A percentile compares a stretch with the other conserved stretches of the same genome.
Evolutionary conservation across 345 rosid species (phyloP).

Genomic region (Dipteronia dyeriana): DNA sequence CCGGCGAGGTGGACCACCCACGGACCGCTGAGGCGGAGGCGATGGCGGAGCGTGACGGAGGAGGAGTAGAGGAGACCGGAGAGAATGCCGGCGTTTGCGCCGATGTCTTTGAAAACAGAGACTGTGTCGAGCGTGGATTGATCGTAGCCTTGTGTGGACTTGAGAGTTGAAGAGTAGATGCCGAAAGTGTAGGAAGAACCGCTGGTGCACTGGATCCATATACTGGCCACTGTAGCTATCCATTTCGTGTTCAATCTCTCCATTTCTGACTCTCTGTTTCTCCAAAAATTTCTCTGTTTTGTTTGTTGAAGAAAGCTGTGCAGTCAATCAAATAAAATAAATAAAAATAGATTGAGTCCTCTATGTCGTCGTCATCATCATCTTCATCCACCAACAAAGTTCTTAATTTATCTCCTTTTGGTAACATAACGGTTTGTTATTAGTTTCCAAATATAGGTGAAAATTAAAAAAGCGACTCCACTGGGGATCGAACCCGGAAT

Average conservation of each 20-base stretch:
- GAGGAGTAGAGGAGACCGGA: constrained; percentile 76
- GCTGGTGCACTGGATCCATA: constrained; percentile 77
- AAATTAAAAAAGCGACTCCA: constrained; percentile 43
- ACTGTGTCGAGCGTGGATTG: constrained; percentile 95
- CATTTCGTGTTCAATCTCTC: constrained; percentile 44
- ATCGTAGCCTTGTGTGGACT: constrained; percentile 74
- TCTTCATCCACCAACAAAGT: too few species aligned
- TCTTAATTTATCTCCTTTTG: too few species aligned
- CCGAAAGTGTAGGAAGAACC: constrained; percentile 82
- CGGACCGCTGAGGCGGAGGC: constrained; percentile 44
- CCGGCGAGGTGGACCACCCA: constrained; percentile 76
- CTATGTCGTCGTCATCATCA: too few species aligned
- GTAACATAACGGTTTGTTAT: too few species aligned
- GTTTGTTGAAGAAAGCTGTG: not conserved
- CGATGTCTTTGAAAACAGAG: constrained; percentile 95
- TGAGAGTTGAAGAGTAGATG: constrained; percentile 73
- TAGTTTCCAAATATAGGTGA: too few species aligned
- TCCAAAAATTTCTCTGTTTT: not conserved
- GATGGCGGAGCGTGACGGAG: constrained; percentile 31
- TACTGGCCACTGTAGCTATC: constrained; percentile 78
- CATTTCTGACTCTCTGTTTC: not conserved
- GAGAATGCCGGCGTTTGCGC: constrained; percentile 80
- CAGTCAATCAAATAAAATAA: too few species aligned
- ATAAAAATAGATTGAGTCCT: too few species aligned
- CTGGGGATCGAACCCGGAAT: constrained; percentile 88